Evolutionary conservation across 768 basidiomycete species (phyloP).

Genomic region (Pleurotus tuoliensis): DNA sequence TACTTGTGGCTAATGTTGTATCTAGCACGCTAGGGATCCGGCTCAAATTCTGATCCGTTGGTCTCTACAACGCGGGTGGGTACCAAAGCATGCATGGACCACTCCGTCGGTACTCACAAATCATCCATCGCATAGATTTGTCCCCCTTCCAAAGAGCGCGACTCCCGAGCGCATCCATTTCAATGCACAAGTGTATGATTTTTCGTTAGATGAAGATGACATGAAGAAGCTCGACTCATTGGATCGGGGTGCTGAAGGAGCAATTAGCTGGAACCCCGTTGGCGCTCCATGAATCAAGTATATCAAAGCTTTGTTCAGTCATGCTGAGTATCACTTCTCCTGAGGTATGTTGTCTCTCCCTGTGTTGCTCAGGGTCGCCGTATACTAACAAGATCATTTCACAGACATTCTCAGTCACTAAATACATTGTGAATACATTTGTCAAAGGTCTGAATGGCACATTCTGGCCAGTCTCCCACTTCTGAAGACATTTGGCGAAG

Average conservation of each 20-base stretch:
- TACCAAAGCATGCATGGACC: conserved; percentile 7
- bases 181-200: conserved; percentile 75
- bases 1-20: background rate
- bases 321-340: too few species aligned
- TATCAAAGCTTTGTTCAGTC: too few species aligned
- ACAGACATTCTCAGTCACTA: too few species aligned
- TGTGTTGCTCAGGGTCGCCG: too few species aligned
- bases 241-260: conserved; percentile 70
- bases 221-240: conserved; percentile 62
- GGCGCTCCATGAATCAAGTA: conserved; percentile 33
- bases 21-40: conserved; percentile 53
- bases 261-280: conserved; percentile 84
- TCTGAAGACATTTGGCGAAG: too few species aligned
- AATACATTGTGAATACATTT: too few species aligned
- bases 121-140: conserved; percentile 43
- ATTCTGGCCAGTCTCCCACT: too few species aligned
- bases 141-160: conserved; percentile 81
- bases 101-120: background rate
- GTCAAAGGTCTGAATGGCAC: too few species aligned
- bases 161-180: conserved; percentile 66
- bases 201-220: conserved; percentile 62
- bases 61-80: conserved; percentile 82
- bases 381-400: too few species aligned
- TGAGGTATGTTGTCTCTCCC: too few species aligned
- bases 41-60: conserved; percentile 87